Conservation (phyloP, 2,329 filamentous ascomycete genomes). For the Lachnellula subtilissima region DNA sequence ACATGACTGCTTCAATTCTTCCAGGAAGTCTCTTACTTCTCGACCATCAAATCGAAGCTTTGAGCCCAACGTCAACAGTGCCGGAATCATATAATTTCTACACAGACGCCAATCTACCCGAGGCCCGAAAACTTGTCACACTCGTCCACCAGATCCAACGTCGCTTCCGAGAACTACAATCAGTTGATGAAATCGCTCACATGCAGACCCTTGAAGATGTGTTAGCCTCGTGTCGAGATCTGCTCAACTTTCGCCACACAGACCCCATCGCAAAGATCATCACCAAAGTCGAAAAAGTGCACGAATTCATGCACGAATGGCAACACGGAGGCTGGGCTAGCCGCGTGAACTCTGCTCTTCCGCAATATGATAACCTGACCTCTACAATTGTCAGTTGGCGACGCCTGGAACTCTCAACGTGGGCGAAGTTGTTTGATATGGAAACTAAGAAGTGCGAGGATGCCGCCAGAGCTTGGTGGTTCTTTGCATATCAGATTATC, state of each 20-base stretch:
- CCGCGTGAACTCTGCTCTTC: conserved; percentile 64
- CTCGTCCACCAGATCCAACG: conserved; percentile 64
- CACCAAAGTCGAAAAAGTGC: conserved; percentile 80
- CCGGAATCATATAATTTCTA: conserved; percentile 78
- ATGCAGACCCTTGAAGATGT: conserved; percentile 79
- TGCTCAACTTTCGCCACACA: conserved; percentile 69
- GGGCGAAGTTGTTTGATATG: conserved; percentile 82
- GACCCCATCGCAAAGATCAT: conserved; percentile 85
- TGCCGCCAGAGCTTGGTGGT: conserved; percentile 90
- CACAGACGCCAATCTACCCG: conserved; percentile 68
- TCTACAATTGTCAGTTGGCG: conserved; percentile 83
- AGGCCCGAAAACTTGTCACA: conserved; percentile 68
- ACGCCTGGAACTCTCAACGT: conserved; percentile 84
- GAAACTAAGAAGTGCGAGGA: conserved; percentile 72
- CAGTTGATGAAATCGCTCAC: conserved; percentile 60
- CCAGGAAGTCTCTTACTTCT: conserved; percentile 62
- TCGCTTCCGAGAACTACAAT: conserved; percentile 68
- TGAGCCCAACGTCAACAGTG: conserved; percentile 35
- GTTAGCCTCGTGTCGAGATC: conserved; percentile 65
- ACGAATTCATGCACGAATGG: conserved; percentile 86
- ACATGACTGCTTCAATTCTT: conserved; percentile 52
- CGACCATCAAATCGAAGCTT: conserved; percentile 52
- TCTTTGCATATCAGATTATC: conserved; percentile 87
- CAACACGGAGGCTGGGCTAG: conserved; percentile 82
- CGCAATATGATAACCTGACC: conserved; percentile 73